Evolutionary conservation across 306 rosid species (phyloP), one percentile per base, ranked within the genome.

Genomic region (Leucaena leucocephala): DNA sequence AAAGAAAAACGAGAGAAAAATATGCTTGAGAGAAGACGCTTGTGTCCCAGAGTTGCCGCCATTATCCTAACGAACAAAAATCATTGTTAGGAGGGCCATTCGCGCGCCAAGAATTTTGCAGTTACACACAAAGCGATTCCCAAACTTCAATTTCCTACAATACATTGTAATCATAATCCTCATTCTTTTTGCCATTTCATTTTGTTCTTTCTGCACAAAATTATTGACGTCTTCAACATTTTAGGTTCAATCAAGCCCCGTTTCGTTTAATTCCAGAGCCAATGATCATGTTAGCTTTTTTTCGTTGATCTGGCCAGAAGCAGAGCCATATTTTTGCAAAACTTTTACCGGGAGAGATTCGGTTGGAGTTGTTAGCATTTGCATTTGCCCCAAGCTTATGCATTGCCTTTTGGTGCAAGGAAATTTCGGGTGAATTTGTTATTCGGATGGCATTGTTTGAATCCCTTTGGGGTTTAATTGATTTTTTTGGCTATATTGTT

Each of bases 251-350:
- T 67, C 75, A 27, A 61, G 67, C 80, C 22, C 39, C 3, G 2
- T 62, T 7, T 13, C 34, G 39, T 78, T 8, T 19, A 61, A 46
- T 64, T 59, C 58, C 54, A 11, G 19, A 66, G 79, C 57, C 39
- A 44, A 78, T 67, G 68, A 71, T 62, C 62, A 55, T 55, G 69
- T 74, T 27, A 76, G 85, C 81, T 77, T 39, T 68, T 76, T 80
- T 79, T 59, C 36, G 62, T 83, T 87, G 95, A 92, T 92, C 97
- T 85, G 86, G 74, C 83, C 89, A 72, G 79, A 76, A 79, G 71
- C 70, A 42, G 55, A 71, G 21, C 38, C 82, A 50, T 73, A 8
- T 79, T 75, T 76, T 75, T 70, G 46, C 42, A 49, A n/a, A 84
- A 78, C 34, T 74, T 81, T 68, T 76, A 76, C 81, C 42, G 50